A percentile compares a stretch with the other conserved stretches of the same genome.
Evolutionary conservation across 148 eudicot genomes (phyloP).

Genomic region (Vaccinium darrowii): DNA sequence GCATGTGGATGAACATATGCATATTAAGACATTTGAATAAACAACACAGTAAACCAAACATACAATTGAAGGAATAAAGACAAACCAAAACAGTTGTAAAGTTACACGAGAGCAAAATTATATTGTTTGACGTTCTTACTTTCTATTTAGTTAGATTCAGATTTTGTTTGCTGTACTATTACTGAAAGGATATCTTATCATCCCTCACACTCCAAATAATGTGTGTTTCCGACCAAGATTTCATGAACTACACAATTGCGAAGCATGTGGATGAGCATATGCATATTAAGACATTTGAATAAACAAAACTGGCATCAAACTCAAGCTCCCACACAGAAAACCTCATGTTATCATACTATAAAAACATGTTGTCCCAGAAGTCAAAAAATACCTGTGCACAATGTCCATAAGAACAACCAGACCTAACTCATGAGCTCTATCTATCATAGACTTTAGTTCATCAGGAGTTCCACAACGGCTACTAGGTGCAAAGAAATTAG

Average conservation of each 20-base stretch:
- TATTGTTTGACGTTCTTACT: neutral
- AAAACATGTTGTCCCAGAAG: neutral
- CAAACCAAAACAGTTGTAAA: neutral
- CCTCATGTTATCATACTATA: neutral
- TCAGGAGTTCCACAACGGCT: constrained; percentile 99
- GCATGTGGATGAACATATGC: neutral
- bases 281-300: neutral
- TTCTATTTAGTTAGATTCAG: neutral
- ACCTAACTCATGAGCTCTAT: constrained; percentile 97
- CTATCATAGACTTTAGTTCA: constrained; percentile 93
- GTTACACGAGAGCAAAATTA: neutral
- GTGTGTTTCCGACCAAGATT: neutral
- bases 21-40: neutral
- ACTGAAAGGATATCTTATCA: neutral
- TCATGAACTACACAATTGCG: neutral
- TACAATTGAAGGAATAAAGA: neutral
- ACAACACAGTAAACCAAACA: neutral
- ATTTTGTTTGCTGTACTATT: neutral
- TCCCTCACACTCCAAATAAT: neutral
- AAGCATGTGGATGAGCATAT: neutral
- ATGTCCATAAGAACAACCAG: constrained; percentile 96
- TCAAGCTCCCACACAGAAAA: neutral
- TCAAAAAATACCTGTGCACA: constrained; percentile 75
- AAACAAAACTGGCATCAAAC: neutral
- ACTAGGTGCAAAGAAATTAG: constrained; percentile 98